Evolutionary conservation across 2,329 filamentous ascomycete species (phyloP).

Genomic region (Metarhizium anisopliae): DNA sequence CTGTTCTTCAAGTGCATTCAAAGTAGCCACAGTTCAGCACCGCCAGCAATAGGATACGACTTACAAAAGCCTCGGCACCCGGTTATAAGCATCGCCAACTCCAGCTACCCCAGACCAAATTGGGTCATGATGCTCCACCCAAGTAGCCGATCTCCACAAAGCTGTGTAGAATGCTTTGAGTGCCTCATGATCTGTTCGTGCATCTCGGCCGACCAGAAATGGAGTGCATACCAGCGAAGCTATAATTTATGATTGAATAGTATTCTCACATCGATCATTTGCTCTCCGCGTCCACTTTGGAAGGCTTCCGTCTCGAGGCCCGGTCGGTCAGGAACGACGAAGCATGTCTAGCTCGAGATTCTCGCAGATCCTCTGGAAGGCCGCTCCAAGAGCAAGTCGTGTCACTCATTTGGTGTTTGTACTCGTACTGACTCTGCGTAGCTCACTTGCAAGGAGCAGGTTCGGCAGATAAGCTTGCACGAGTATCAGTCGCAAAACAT

Average conservation of each 20-base stretch:
- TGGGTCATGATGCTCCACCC: background rate
- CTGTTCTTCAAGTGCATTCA: too few relatives aligned
- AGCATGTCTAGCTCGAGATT: background rate
- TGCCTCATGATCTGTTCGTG: too few relatives aligned
- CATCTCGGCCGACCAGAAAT: too few relatives aligned
- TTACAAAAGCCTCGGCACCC: background rate
- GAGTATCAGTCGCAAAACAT: slow-evolving; percentile 19
- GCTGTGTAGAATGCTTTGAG: background rate
- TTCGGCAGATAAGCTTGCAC: slow-evolving; percentile 16
- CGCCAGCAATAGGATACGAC: background rate
- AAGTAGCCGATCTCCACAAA: background rate
- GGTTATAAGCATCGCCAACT: background rate
- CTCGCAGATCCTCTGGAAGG: background rate
- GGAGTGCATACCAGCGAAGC: too few relatives aligned
- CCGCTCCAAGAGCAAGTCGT: background rate
- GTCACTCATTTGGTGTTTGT: background rate
- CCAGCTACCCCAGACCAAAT: background rate
- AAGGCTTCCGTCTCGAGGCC: too few relatives aligned
- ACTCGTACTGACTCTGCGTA: background rate
- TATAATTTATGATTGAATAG: too few relatives aligned
- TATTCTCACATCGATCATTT: too few relatives aligned
- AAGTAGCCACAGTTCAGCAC: too few relatives aligned
- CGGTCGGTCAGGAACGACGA: background rate
- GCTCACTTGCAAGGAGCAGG: slow-evolving; percentile 1
- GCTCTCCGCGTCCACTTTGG: background rate